A percentile compares a stretch with the other conserved stretches of the same genome.
Conservation (phyloP, 2,329 filamentous ascomycete species). For the Thelonectria discophora region DNA sequence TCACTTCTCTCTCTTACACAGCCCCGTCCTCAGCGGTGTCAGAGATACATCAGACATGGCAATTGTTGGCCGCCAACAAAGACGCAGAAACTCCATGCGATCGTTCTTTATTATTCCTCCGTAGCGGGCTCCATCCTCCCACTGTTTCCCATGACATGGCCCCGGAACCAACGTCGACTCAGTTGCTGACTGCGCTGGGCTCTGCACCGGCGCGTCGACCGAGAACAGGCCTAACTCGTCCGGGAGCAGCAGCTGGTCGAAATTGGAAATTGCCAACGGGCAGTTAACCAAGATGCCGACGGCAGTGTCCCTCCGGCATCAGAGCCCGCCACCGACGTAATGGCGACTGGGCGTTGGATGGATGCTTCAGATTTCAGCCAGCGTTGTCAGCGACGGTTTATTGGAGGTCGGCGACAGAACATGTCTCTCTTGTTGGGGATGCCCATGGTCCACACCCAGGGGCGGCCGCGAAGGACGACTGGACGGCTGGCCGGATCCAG, state of each 20-base stretch:
- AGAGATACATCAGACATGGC: conserved; percentile 9
- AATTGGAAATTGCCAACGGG: conserved; percentile 24
- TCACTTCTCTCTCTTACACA: conserved; percentile 8
- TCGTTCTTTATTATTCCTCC: conserved; percentile 24
- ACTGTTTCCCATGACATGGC: conserved; percentile 26
- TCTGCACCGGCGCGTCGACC: conserved; percentile 2
- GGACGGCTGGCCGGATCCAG: conserved; percentile 32
- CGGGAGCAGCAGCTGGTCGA: conserved; percentile 18
- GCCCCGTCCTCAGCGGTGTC: conserved; percentile 23
- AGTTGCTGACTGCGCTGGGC: conserved; percentile 22
- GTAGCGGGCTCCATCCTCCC: conserved; percentile 27
- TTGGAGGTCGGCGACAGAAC: conserved; percentile 27
- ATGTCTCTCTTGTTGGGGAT: conserved; percentile 16
- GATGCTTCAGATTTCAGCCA: conserved; percentile 26
- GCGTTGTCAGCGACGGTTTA: conserved; percentile 24
- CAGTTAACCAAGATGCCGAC: conserved; percentile 35
- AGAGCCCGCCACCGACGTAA: conserved; percentile 43
- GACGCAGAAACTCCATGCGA: conserved; percentile 19
- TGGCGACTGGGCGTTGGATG: conserved; percentile 31
- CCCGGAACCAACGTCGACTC: conserved; percentile 26
- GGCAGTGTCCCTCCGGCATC: conserved; percentile 38
- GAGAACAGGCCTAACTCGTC: conserved; percentile 14
- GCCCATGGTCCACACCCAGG: conserved; percentile 18
- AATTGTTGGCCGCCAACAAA: conserved; percentile 7
- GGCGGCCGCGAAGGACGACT: conserved; percentile 25